Conservation (phyloP, 805 yeast species). For the Brettanomyces bruxellensis region DNA sequence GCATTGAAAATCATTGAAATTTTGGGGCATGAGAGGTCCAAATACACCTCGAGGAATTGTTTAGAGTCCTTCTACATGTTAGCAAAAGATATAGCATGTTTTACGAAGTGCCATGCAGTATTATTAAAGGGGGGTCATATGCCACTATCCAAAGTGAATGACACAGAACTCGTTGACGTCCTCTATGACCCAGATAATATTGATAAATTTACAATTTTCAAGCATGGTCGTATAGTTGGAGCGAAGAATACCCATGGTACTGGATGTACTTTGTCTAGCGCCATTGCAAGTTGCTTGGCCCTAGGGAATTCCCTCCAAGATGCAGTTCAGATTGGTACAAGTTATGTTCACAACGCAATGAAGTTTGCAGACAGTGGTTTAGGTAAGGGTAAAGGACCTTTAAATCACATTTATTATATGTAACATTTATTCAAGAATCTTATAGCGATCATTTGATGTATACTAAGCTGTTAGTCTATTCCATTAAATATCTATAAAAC, state of each 20-base stretch:
- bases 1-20: constrained; percentile 28
- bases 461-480: no score
- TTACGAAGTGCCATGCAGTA: not conserved
- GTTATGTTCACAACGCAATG: constrained; percentile 61
- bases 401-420: constrained; percentile 49
- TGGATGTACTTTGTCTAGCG: constrained; percentile 80
- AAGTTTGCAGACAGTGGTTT: constrained; percentile 28
- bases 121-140: constrained; percentile 21
- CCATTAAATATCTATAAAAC: no score
- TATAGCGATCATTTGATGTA: not conserved
- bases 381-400: constrained; percentile 47
- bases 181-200: constrained; percentile 3
- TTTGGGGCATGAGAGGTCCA: not conserved
- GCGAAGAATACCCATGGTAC: constrained; percentile 69
- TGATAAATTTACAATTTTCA: not conserved
- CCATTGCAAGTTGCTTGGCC: constrained; percentile 72
- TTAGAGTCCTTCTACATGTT: not conserved
- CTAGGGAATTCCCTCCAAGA: constrained; percentile 34
- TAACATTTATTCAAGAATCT: constrained; percentile 7
- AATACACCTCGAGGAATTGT: not conserved
- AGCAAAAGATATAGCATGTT: not conserved
- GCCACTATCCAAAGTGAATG: constrained; percentile 5
- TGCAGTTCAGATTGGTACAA: constrained; percentile 49
- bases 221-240: constrained; percentile 1
- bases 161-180: not conserved